Conservation (phyloP, 2,329 filamentous ascomycete species). For the Fusarium pseudoanthophilum region DNA sequence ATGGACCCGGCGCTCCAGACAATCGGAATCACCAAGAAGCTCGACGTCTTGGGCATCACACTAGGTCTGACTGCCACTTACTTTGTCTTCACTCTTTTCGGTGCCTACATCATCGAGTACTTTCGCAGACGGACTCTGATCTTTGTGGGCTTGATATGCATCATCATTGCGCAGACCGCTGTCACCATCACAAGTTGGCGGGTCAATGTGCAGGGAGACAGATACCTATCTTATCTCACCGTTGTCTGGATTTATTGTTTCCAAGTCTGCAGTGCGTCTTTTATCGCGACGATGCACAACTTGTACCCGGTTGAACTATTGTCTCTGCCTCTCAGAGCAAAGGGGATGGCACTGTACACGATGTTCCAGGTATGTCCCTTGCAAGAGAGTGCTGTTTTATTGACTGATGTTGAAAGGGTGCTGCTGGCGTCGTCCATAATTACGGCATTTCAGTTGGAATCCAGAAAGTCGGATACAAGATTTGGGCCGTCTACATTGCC, state of each 20-base stretch:
- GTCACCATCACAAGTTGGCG: conserved; percentile 42
- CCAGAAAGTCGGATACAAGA: conserved; percentile 34
- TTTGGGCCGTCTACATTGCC: conserved; percentile 38
- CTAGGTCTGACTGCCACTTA: conserved; percentile 33
- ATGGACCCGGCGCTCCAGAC: conserved; percentile 30
- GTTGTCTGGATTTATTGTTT: conserved; percentile 39
- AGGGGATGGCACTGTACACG: conserved; percentile 39
- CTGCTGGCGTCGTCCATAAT: conserved; percentile 37
- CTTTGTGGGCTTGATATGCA: conserved; percentile 32
- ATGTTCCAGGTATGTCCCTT: conserved; percentile 28
- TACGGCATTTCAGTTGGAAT: conserved; percentile 40
- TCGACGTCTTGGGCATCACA: conserved; percentile 35
- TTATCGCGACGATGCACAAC: conserved; percentile 42
- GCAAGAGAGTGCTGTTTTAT: accelerated
- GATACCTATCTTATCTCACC: conserved; percentile 19
- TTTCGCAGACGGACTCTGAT: conserved; percentile 37
- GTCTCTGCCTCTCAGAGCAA: conserved; percentile 35
- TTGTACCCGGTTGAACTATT: conserved; percentile 39
- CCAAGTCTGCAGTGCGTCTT: conserved; percentile 40
- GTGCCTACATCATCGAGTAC: conserved; percentile 34
- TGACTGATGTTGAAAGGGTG: conserved; percentile 3
- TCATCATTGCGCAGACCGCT: conserved; percentile 30
- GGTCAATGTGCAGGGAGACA: not conserved
- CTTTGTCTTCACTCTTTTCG: conserved; percentile 41
- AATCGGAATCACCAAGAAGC: conserved; percentile 29